Evolutionary conservation across 2,329 filamentous ascomycete species (phyloP).

Genomic region (Chaetothyriales sp.): DNA sequence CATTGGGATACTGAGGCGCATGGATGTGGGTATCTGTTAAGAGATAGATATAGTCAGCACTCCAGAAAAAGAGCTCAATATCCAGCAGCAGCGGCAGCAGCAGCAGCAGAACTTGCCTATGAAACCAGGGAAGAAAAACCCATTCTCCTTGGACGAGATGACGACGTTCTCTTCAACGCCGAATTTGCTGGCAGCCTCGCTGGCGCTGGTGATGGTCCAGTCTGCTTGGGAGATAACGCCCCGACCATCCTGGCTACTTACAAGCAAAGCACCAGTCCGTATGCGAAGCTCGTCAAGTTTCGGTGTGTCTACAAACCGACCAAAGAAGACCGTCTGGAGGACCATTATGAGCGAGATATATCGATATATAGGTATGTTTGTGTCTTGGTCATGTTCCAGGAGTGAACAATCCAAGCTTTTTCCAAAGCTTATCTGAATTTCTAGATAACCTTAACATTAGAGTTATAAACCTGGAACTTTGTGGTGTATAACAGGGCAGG

Average conservation of each 20-base stretch:
- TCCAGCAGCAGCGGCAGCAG: too few species aligned
- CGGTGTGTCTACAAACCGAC: constrained; percentile 16
- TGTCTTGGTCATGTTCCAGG: too few species aligned
- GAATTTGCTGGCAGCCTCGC: constrained; percentile 11
- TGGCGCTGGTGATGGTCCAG: constrained; percentile 10
- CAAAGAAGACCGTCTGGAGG: constrained; percentile 12
- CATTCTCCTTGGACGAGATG: constrained; percentile 3
- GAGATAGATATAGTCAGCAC: constrained; percentile 2
- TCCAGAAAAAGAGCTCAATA: too few species aligned
- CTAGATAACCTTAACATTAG: too few species aligned
- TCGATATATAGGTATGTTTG: too few species aligned
- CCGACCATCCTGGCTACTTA: constrained; percentile 9
- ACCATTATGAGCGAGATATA: constrained; percentile 1
- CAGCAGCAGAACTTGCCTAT: constrained; percentile 26
- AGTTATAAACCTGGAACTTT: too few species aligned
- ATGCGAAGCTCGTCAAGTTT: constrained; percentile 11
- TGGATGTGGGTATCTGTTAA: constrained; percentile 83
- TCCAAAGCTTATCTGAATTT: too few species aligned
- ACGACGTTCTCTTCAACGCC: constrained; percentile 11
- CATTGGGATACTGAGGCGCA: constrained; percentile 86
- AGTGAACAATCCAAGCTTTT: too few species aligned
- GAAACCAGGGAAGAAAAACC: constrained; percentile 27
- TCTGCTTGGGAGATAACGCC: constrained; percentile 14
- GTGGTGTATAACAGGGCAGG: too few species aligned
- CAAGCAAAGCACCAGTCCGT: constrained; percentile 14